These are phyloP conservation scores for Rhododendron simsii DNA, from an alignment of 148 eudicot genomes.

Conservation along the genomic window DNA sequence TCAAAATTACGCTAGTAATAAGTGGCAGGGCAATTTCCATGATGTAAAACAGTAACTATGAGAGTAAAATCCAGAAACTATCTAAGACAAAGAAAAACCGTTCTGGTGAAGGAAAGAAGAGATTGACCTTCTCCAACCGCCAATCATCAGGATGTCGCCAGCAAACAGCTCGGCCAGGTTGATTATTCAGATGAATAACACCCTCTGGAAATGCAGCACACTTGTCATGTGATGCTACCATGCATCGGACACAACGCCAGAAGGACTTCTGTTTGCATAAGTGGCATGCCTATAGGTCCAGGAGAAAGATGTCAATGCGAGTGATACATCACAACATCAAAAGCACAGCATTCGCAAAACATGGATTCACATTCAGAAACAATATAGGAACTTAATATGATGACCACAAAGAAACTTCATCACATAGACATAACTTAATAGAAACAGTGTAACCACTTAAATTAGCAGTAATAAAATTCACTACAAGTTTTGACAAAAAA, in stretches of 20 bases:
- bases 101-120: slow-evolving; percentile 46
- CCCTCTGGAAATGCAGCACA: slow-evolving; percentile 84
- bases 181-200: slow-evolving; percentile 43
- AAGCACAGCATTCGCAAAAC: not conserved
- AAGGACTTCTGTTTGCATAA: slow-evolving; percentile 61
- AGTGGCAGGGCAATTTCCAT: not conserved
- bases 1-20: not conserved
- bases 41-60: not conserved
- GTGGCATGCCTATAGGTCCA: slow-evolving; percentile 80
- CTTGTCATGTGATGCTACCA: slow-evolving; percentile 68
- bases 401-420: not conserved
- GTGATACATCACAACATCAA: not conserved
- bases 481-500: not conserved
- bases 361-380: not conserved
- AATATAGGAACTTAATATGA: not conserved
- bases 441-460: not conserved
- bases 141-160: slow-evolving; percentile 84
- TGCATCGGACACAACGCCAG: slow-evolving; percentile 80
- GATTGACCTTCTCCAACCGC: slow-evolving; percentile 67
- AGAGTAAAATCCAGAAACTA: not conserved
- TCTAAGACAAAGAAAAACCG: slow-evolving; percentile 2
- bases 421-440: not conserved
- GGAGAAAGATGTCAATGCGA: not conserved
- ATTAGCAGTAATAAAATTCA: not conserved
- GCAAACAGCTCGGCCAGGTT: slow-evolving; percentile 67